Evolutionary conservation across 2,329 filamentous ascomycete genomes (phyloP), one percentile per base, ranked within the genome.

Genomic region (Fusarium keratoplasticum): DNA sequence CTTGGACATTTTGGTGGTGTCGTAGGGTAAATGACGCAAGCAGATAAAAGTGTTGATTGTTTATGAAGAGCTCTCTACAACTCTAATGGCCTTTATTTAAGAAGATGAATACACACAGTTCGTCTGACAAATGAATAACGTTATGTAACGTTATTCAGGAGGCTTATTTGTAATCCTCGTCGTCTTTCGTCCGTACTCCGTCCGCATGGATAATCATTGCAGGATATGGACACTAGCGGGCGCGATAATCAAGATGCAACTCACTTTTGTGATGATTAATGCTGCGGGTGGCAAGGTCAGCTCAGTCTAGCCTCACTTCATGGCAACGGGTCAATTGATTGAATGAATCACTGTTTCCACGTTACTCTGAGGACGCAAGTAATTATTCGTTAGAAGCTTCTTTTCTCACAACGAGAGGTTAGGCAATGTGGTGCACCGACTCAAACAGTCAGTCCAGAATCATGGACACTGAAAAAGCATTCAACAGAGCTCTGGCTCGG

Each of bases 1-100:
- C 42, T 84, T 82, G 44, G 75, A 66, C 79, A 82, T 82, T 20
- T 29, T 68, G 47, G 16, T 27, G 47, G 25, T 50, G 44, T 31
- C 47, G 47, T 52, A 52, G 47, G 18, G 25, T 52, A 29, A 52
- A 52, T 52, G 27, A 29, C 47, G 10, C 47, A 52, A 31, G 10
- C n/a, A 10, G 47, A 52, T 20, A 7, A n/a, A n/a, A 10, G 18
- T 3, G 25, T 52, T 29, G 10, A 31, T 29, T 52, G 25, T n/a
- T 50, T 52, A 18, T 18, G 16, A n/a, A 2, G 3, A 13, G 6
- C 25, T 13, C 25, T 52, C 4, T 31, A 9, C 10, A 13, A n/a
- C 9, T 52, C 3, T 29, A 18, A 31, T 31, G 25, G 9, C 3
- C 47, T 31, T 52, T 52, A 52, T 52, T 52, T 52, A 50, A 29